These are phyloP conservation scores for Aureobasidium subglaciale DNA, from an alignment of 2,329 filamentous ascomycete genomes.

Conservation along the genomic window DNA sequence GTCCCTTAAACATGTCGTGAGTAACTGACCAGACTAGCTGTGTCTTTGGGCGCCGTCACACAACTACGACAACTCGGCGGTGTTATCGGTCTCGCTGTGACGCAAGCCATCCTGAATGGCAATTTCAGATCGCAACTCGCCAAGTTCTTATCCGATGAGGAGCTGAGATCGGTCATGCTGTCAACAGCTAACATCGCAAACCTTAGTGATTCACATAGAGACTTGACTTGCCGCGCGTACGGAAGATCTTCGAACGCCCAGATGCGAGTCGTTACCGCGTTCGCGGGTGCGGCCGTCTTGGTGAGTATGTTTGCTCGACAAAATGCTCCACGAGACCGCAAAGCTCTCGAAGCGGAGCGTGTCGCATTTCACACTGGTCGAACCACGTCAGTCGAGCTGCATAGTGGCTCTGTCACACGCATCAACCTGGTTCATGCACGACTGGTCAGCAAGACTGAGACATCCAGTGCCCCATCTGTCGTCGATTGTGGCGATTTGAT, in stretches of 20 bases:
- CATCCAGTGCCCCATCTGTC: neutral
- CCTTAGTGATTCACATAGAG: neutral
- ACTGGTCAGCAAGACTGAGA: neutral
- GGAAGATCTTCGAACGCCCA: neutral
- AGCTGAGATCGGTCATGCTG: neutral
- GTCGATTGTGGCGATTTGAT: too few relatives aligned
- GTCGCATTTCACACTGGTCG: neutral
- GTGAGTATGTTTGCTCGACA: neutral
- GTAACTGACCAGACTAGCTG: neutral
- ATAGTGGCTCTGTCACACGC: neutral
- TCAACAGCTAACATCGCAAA: neutral
- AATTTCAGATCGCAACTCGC: neutral
- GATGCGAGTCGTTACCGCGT: neutral
- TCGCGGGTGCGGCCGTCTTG: neutral
- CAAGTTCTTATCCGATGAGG: neutral
- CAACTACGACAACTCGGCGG: neutral
- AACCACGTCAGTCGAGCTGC: neutral
- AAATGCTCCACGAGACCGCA: conserved; percentile 1
- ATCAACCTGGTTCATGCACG: neutral
- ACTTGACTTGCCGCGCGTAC: neutral
- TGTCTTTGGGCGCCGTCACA: conserved; percentile 1
- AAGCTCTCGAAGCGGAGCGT: neutral
- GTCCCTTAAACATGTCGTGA: too few relatives aligned
- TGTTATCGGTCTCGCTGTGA: neutral
- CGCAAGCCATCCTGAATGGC: neutral